Base-by-base conservation (phyloP, 1,284 basidiomycete species). In the Boletus sp. region DNA sequence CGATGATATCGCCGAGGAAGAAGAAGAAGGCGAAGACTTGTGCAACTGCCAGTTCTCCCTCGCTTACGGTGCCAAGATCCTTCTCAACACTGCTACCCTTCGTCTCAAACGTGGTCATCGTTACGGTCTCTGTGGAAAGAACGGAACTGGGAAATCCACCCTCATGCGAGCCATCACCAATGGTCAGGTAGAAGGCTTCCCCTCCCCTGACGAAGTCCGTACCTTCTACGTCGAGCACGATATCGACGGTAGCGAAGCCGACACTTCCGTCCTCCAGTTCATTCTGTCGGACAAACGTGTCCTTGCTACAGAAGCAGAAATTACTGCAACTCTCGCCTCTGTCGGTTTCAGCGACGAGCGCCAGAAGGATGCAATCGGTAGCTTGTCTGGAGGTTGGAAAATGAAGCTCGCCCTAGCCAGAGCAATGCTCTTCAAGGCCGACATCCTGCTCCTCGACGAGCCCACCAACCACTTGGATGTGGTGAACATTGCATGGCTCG, bases 201-300 rank as follows among this genome's bases (percentile, higher is more conserved):
- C 94, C 19, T 93, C 91, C 32, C 91, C 91, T 49, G 89, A 94
- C 55, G 88, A 92, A 66, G 94, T 97, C 69, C 91, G 94, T 68
- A 97, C 94, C 57, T 96, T 95, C 84, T 96, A 96, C 75, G 94
- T 97, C 66, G 94, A 96, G 80, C 94, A 97, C 80, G 94, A 96
- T 70, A 95, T 97, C 62, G 94, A 97, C 65, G 94, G 94, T 51
- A 88, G 82, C 68, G 94, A 96, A 73, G 93, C 83, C 56, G 90
- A 93, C 26, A 96, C 89, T 54, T 86, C 92, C 44, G 87, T 97
- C 58, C 78, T 95, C 56, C 75, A 89, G 68, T 97, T 94, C 77
- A 94, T 96, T 61, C 67, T 91, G 55, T 67, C 74, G 51, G 94
- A 97, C 75, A 84, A 84, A 70, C 94, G 94, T 67, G 81, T 97